These are phyloP conservation scores for Protoeuglena noctilucae DNA, from an alignment of 139 green algal species.

Conservation along the genomic window DNA sequence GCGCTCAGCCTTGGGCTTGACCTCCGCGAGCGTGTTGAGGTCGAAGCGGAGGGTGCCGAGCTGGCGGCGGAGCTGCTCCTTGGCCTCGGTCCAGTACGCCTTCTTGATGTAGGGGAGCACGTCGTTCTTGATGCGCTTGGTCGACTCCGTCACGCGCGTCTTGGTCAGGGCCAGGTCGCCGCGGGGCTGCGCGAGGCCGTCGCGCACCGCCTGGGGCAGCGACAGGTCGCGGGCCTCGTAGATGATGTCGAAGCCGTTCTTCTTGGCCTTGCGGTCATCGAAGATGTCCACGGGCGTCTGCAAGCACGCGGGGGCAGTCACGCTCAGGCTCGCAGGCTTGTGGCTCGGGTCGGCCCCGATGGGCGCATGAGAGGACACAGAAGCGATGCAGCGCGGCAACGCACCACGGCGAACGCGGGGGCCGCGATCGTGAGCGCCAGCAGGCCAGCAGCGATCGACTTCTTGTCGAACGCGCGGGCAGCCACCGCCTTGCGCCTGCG, in stretches of 20 bases:
- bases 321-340: too few species aligned
- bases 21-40: slow-evolving; percentile 56
- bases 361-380: too few species aligned
- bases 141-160: slow-evolving; percentile 46
- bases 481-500: too few species aligned
- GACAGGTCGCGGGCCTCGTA: slow-evolving; percentile 82
- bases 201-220: slow-evolving; percentile 46
- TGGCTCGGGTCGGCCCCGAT: too few species aligned
- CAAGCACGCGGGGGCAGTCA: too few species aligned
- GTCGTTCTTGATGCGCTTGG: slow-evolving; percentile 55
- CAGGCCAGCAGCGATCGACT: too few species aligned
- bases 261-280: slow-evolving; percentile 46
- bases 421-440: too few species aligned
- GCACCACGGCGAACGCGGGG: too few species aligned
- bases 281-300: too few species aligned
- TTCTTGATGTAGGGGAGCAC: slow-evolving; percentile 53
- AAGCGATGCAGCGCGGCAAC: too few species aligned
- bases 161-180: slow-evolving; percentile 37
- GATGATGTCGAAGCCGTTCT: slow-evolving; percentile 71
- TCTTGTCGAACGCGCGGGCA: too few species aligned
- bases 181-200: slow-evolving; percentile 48
- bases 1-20: slow-evolving; percentile 51
- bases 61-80: slow-evolving; percentile 69
- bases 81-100: slow-evolving; percentile 74
- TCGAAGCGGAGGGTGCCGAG: slow-evolving; percentile 78